Evolutionary conservation across 2,329 filamentous ascomycete genomes (phyloP).

Genomic region (Tolypocladium sp.): DNA sequence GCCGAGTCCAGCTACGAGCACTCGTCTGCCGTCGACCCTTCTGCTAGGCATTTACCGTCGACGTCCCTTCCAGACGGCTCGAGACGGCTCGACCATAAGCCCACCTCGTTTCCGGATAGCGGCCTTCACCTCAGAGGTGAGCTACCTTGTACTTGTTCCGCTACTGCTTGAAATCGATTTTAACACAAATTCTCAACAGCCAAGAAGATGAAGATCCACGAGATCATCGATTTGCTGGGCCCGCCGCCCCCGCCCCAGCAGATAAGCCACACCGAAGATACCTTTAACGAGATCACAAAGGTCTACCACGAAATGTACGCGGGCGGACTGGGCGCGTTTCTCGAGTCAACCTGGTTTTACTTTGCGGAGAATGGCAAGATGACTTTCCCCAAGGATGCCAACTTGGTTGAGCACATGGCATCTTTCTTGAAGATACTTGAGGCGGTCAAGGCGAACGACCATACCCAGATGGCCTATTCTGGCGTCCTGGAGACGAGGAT

Average conservation of each 20-base stretch:
- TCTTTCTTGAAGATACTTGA: conserved; percentile 51
- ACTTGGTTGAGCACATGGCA: conserved; percentile 57
- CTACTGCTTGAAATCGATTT: background rate
- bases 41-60: conserved; percentile 40
- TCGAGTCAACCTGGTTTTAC: conserved; percentile 79
- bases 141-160: conserved; percentile 26
- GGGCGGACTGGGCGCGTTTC: conserved; percentile 61
- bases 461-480: conserved; percentile 42
- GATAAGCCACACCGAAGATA: conserved; percentile 40
- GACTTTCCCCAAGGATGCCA: conserved; percentile 41
- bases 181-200: conserved; percentile 14
- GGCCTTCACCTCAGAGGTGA: conserved; percentile 41
- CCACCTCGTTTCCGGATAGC: conserved; percentile 13
- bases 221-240: conserved; percentile 57
- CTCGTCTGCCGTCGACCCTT: conserved; percentile 48
- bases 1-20: conserved; percentile 42
- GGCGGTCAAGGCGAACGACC: conserved; percentile 38
- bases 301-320: conserved; percentile 72
- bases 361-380: conserved; percentile 34
- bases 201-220: conserved; percentile 59
- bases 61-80: conserved; percentile 12
- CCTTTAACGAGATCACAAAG: conserved; percentile 57
- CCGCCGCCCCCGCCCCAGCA: conserved; percentile 46
- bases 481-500: conserved; percentile 47
- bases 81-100: conserved; percentile 17